Conservation (phyloP, 2,329 filamentous ascomycete genomes). For the Aspergillus sp. region DNA sequence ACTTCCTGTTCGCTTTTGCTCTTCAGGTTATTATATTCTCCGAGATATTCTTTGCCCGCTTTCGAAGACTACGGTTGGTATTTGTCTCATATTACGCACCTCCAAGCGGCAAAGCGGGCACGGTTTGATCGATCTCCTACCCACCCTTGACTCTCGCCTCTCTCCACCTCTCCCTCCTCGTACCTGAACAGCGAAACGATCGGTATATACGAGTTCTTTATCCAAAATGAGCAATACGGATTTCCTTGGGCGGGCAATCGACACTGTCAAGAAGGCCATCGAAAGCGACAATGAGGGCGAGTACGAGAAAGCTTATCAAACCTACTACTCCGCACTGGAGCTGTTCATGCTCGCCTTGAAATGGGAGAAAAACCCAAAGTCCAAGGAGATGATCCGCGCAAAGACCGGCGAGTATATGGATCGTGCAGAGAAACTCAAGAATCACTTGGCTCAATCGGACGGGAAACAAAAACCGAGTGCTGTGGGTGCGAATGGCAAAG, state of each 20-base stretch:
- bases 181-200: conserved; percentile 6
- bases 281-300: conserved; percentile 91
- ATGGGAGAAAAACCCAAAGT: conserved; percentile 98
- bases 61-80: neutral
- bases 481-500: conserved; percentile 46
- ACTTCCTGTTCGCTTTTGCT: conserved; percentile 1
- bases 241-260: conserved; percentile 93
- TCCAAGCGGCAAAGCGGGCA: conserved; percentile 7
- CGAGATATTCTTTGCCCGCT: neutral
- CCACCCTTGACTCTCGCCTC: conserved; percentile 13
- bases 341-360: conserved; percentile 98
- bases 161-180: conserved; percentile 1
- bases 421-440: conserved; percentile 94
- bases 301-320: conserved; percentile 94
- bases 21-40: neutral
- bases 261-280: conserved; percentile 95
- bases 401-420: conserved; percentile 98
- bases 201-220: conserved; percentile 6
- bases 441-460: conserved; percentile 65
- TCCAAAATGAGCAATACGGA: conserved; percentile 84
- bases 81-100: conserved; percentile 4
- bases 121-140: conserved; percentile 2
- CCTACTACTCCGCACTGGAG: conserved; percentile 92
- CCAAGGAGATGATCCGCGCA: conserved; percentile 93
- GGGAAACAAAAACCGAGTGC: conserved; percentile 47